These are phyloP conservation scores for Russula abietina DNA, from an alignment of 768 basidiomycete species.

Conservation along the genomic window DNA sequence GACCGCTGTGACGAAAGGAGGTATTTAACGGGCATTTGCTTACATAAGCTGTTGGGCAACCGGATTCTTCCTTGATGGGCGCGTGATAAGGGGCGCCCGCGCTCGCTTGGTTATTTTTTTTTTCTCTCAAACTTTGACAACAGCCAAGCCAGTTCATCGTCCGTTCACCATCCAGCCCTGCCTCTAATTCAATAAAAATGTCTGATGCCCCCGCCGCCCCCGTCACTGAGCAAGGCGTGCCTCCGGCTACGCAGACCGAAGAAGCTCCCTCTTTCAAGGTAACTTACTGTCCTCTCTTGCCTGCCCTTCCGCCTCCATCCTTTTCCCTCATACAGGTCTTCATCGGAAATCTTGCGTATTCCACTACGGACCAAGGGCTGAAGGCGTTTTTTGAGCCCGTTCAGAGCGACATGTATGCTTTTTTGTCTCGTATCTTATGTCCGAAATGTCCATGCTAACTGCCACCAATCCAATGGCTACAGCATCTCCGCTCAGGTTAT, in stretches of 20 bases:
- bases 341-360: conserved; percentile 92
- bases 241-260: conserved; percentile 73
- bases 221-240: conserved; percentile 78
- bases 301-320: conserved; percentile 14
- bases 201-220: conserved; percentile 87
- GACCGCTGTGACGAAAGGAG: neutral
- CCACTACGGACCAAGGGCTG: conserved; percentile 91
- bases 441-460: conserved; percentile 16
- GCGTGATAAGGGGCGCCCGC: neutral
- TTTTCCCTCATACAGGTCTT: conserved; percentile 57
- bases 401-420: conserved; percentile 77
- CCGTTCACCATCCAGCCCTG: conserved; percentile 42
- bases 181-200: conserved; percentile 56
- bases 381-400: conserved; percentile 90
- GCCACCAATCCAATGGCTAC: conserved; percentile 21
- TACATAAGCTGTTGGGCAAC: too few relatives aligned
- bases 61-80: too few relatives aligned
- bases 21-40: neutral
- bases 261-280: conserved; percentile 82
- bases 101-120: conserved; percentile 39
- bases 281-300: conserved; percentile 29
- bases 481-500: conserved; percentile 85
- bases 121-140: conserved; percentile 59
- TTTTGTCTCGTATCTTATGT: neutral
- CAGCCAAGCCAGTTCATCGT: conserved; percentile 65